Evolutionary conservation across 2,329 filamentous ascomycete genomes (phyloP), one percentile per base, ranked within the genome.

Genomic region (Paraconiothyrium sp.): DNA sequence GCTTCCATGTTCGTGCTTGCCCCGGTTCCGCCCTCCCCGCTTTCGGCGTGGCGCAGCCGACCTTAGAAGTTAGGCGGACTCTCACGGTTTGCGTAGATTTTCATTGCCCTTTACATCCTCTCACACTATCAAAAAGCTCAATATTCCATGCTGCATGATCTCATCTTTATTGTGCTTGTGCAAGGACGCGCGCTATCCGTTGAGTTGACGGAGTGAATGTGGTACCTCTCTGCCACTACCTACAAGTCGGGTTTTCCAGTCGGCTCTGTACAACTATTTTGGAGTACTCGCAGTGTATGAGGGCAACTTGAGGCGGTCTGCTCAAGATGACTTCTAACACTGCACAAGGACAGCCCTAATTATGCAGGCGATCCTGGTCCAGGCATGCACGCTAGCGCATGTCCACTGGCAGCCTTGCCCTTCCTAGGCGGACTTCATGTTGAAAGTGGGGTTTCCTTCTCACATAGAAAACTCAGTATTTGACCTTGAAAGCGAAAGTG

Each of bases 21-120:
- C 48, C 35, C 16, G 46, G 24, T 32, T 48, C 30, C 27, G 50
- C 50, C 37, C 51, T 54, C 24, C 30, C 51, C 37, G 24, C 14
- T 54, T 54, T 54, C 37, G 6, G 51, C 7, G 24, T 54, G 24
- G 37, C 24, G 51, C 37, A 44, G 35, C 24, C 30, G 27, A 30
- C 27, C 27, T 30, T 4, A 2, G 27, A 13, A 46, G 4, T 24
- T 11, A 13, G 20, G 48, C 27, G 13, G n/a, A 35, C 32, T 50
- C 48, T 22, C 27, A 30, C 27, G n/a, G 22, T 11, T 22, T 20
- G 7, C 43, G 11, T 22, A 8, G 20, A 2, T 30, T 48, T 30
- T 5, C 24, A 4, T 48, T 30, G n/a, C 30, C 30, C 46, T 48
- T 32, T 11, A n/a, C 16, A 41, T 30, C 20, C 20, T 20, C 27